Conservation (phyloP, 2,329 filamentous ascomycete genomes). For the Monosporascus ibericus region DNA sequence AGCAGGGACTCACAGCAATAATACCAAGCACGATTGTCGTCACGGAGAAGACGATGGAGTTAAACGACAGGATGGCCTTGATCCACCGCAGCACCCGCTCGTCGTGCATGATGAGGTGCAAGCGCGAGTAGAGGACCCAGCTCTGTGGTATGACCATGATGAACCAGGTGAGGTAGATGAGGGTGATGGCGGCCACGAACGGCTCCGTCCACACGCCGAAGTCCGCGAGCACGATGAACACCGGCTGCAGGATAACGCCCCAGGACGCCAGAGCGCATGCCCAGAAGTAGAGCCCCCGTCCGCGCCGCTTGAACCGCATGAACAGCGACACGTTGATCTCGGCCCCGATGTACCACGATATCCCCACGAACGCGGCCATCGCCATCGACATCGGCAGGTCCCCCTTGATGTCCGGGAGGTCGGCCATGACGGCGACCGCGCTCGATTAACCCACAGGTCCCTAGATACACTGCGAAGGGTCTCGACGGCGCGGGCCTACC, state of each 20-base stretch:
- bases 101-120: constrained; percentile 23
- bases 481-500: no score
- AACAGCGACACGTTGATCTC: constrained; percentile 26
- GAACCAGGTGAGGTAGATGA: constrained; percentile 26
- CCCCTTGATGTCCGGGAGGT: neutral
- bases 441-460: neutral
- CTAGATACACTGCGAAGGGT: no score
- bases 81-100: constrained; percentile 16
- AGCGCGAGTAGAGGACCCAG: constrained; percentile 25
- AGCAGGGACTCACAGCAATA: constrained; percentile 17
- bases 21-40: constrained; percentile 24
- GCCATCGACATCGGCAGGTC: constrained; percentile 5
- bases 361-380: constrained; percentile 30
- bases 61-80: constrained; percentile 17
- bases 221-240: constrained; percentile 27
- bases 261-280: constrained; percentile 20
- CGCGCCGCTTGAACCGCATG: constrained; percentile 23
- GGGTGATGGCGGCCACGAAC: constrained; percentile 15
- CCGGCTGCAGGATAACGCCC: constrained; percentile 23
- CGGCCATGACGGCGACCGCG: neutral
- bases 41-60: constrained; percentile 21
- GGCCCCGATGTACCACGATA: constrained; percentile 27
- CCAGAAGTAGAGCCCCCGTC: constrained; percentile 28
- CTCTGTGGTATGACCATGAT: constrained; percentile 27
- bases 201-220: constrained; percentile 21